phyloP scores from a whole-genome alignment of 805 yeast genomes.

The Candida railenensis region DNA sequence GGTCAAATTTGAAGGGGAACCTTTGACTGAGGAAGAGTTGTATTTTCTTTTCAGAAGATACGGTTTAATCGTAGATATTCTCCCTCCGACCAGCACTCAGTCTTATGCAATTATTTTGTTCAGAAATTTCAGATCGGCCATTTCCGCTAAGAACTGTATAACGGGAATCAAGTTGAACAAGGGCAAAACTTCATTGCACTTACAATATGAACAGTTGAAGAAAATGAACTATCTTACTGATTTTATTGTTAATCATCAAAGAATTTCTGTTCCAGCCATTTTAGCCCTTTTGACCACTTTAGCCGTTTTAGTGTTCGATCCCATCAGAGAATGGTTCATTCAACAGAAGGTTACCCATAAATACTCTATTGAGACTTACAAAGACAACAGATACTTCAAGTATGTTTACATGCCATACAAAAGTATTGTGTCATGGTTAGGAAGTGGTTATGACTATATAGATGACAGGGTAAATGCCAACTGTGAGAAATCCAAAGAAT shows the following conservation, averaged over 20 bases:
- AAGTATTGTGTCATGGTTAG: conserved; percentile 23
- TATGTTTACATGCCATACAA: conserved; percentile 26
- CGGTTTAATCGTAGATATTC: conserved; percentile 77
- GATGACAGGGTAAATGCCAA: conserved; percentile 23
- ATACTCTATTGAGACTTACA: conserved; percentile 51
- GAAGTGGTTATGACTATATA: conserved; percentile 33
- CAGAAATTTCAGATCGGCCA: conserved; percentile 61
- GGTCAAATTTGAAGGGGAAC: conserved; percentile 74
- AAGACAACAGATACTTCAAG: conserved; percentile 28
- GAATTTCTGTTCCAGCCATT: conserved; percentile 77
- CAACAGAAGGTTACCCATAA: conserved; percentile 67
- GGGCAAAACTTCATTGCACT: conserved; percentile 61
- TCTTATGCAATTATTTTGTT: conserved; percentile 55
- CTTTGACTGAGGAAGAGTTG: conserved; percentile 75
- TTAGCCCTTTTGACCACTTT: conserved; percentile 76
- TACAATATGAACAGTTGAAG: conserved; percentile 64
- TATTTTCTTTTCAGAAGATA: conserved; percentile 83
- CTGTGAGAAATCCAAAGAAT: conserved; percentile 13
- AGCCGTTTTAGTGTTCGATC: conserved; percentile 88
- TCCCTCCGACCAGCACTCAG: conserved; percentile 50
- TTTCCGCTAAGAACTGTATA: conserved; percentile 85
- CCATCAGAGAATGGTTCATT: conserved; percentile 80
- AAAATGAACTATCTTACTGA: conserved; percentile 54
- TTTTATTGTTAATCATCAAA: conserved; percentile 70
- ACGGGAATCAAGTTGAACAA: conserved; percentile 67